Percentiles rank a stretch among this genome's conserved stretches.
These are phyloP conservation scores for Aspergillus glaucus DNA, from an alignment of 2,329 filamentous ascomycete genomes.

Conservation along the genomic window DNA sequence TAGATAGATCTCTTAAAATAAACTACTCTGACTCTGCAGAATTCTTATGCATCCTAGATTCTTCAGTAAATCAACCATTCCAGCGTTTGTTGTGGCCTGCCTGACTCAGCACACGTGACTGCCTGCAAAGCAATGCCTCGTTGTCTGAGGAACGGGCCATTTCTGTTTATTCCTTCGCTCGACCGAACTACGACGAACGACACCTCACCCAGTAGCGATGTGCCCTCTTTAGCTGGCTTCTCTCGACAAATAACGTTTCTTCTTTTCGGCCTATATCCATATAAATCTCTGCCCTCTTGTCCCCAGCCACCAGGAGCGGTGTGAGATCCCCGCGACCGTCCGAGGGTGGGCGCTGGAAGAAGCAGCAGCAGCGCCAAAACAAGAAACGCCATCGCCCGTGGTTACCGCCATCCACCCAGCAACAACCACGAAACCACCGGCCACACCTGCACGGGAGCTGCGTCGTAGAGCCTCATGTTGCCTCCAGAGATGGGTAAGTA, in stretches of 20 bases:
- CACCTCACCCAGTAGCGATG: conserved; percentile 18
- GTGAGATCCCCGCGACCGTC: conserved; percentile 11
- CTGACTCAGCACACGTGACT: conserved; percentile 25
- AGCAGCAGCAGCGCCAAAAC: conserved; percentile 19
- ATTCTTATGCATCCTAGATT: too few species aligned
- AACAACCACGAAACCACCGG: conserved; percentile 12
- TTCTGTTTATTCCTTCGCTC: conserved; percentile 35
- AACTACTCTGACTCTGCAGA: too few species aligned
- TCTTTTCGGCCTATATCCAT: not conserved
- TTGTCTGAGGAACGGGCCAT: conserved; percentile 37
- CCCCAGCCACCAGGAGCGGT: conserved; percentile 2
- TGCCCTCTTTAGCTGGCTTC: conserved; percentile 11
- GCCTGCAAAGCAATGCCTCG: conserved; percentile 21
- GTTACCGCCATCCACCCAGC: conserved; percentile 20
- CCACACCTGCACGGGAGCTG: conserved; percentile 6
- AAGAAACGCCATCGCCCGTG: conserved; percentile 20
- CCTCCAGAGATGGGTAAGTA: conserved; percentile 28
- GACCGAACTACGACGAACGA: conserved; percentile 9
- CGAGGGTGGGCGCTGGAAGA: conserved; percentile 14
- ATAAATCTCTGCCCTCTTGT: not conserved
- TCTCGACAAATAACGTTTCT: not conserved
- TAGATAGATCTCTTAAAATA: too few species aligned
- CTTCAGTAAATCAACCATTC: too few species aligned
- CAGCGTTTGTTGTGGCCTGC: not conserved
- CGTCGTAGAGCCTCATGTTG: conserved; percentile 18